Conservation (phyloP, 2,329 filamentous ascomycete species). For the Colletotrichum lini region DNA sequence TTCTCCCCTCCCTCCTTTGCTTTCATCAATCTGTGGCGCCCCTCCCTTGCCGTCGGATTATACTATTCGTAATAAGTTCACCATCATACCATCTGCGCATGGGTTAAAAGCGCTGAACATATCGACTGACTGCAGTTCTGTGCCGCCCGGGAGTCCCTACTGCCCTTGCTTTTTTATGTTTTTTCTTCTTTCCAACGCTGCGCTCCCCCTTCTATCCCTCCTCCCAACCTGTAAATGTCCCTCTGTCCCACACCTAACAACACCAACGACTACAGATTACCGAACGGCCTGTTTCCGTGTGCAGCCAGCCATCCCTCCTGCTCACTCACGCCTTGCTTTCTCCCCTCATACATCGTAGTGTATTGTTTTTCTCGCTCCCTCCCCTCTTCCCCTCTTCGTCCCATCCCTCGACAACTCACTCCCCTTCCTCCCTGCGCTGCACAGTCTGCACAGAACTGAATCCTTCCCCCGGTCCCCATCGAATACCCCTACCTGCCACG, state of each 20-base stretch:
- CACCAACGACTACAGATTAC: neutral
- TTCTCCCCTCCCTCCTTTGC: slow-evolving; percentile 4
- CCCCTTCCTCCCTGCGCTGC: slow-evolving; percentile 17
- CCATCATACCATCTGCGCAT: neutral
- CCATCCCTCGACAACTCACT: slow-evolving; percentile 14
- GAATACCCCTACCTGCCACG: neutral
- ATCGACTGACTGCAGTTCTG: slow-evolving; percentile 8
- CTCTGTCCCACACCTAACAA: neutral
- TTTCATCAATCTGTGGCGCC: neutral
- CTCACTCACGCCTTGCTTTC: slow-evolving; percentile 3
- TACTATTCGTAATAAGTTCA: neutral
- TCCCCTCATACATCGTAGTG: neutral
- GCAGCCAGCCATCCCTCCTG: slow-evolving; percentile 3
- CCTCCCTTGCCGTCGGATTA: neutral
- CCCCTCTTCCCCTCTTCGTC: slow-evolving; percentile 17
- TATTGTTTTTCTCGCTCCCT: slow-evolving; percentile 1
- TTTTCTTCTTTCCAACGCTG: neutral
- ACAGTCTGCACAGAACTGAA: slow-evolving; percentile 12
- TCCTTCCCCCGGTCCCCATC: slow-evolving; percentile 8
- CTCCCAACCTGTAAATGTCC: neutral
- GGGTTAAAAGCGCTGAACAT: neutral
- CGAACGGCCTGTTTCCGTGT: slow-evolving; percentile 7
- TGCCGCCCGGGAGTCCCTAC: slow-evolving; percentile 7
- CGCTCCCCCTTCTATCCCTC: neutral
- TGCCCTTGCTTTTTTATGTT: neutral